A percentile compares a stretch with the other conserved stretches of the same genome.
Evolutionary conservation across 352 stramenopile species (phyloP).

Genomic region (Pythium rishiriense): DNA sequence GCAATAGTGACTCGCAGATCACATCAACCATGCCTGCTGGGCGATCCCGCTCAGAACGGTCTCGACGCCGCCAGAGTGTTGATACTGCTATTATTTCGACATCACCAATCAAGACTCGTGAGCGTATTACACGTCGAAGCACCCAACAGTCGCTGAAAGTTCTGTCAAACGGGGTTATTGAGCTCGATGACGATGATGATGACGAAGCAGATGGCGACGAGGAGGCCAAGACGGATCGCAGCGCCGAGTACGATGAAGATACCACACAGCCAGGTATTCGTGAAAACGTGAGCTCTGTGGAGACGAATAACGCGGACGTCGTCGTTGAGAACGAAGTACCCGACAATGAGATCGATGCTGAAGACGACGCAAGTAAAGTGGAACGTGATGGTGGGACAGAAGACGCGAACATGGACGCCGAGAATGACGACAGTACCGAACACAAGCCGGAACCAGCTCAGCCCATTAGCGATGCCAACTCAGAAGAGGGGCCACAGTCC

Average conservation of each 20-base stretch:
- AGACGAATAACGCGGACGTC: background rate
- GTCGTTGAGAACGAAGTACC: background rate
- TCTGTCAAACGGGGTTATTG: conserved; percentile 48
- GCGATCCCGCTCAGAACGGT: conserved; percentile 8
- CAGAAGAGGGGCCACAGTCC: background rate
- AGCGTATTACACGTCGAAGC: conserved; percentile 23
- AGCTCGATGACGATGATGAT: conserved; percentile 90
- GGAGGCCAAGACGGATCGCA: conserved; percentile 26
- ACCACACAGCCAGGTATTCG: background rate
- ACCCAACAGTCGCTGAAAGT: conserved; percentile 29
- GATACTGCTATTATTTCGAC: background rate
- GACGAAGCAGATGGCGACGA: conserved; percentile 63
- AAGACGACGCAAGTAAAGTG: background rate
- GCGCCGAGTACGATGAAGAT: conserved; percentile 25
- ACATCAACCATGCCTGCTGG: background rate
- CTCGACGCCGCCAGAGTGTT: conserved; percentile 11
- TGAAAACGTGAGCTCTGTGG: background rate
- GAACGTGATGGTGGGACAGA: background rate
- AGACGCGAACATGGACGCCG: background rate
- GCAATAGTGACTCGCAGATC: conserved; percentile 27
- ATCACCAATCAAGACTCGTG: conserved; percentile 3
- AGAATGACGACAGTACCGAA: too few species aligned
- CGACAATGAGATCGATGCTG: background rate
- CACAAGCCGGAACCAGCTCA: background rate
- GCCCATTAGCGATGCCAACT: background rate